phyloP scores from a whole-genome alignment of 2,329 filamentous ascomycete genomes.

The Fusarium sp. region DNA sequence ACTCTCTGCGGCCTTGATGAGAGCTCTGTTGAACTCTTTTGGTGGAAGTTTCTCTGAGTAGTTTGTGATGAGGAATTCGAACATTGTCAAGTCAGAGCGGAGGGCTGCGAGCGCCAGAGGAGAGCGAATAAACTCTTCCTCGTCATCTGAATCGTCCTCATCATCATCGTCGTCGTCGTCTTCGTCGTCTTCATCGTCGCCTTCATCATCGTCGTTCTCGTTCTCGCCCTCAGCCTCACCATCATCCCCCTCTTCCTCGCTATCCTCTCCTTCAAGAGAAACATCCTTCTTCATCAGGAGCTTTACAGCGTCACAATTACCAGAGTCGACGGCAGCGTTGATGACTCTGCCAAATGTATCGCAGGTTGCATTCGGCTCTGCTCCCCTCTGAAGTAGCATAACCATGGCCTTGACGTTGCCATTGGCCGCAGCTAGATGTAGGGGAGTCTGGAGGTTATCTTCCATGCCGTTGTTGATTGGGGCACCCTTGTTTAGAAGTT shows the following conservation, averaged over 20 bases:
- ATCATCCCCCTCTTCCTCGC: slow-evolving; percentile 27
- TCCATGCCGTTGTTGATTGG: slow-evolving; percentile 45
- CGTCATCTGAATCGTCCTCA: background rate
- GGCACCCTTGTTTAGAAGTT: slow-evolving; percentile 21
- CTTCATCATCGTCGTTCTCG: slow-evolving; percentile 18
- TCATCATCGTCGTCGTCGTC: background rate
- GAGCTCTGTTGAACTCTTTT: slow-evolving; percentile 52
- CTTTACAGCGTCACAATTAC: slow-evolving; percentile 53
- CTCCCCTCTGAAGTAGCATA: slow-evolving; percentile 50
- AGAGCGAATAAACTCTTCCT: slow-evolving; percentile 36
- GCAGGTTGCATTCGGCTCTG: slow-evolving; percentile 49
- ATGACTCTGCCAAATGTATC: slow-evolving; percentile 47
- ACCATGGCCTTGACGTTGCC: slow-evolving; percentile 54
- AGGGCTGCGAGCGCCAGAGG: slow-evolving; percentile 52
- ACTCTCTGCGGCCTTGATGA: slow-evolving; percentile 51
- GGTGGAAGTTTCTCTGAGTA: slow-evolving; percentile 52
- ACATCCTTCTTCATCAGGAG: slow-evolving; percentile 53
- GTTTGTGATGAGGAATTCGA: slow-evolving; percentile 53
- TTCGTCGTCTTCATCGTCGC: background rate
- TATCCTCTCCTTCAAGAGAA: slow-evolving; percentile 36
- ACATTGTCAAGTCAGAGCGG: slow-evolving; percentile 52
- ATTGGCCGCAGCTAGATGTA: slow-evolving; percentile 52
- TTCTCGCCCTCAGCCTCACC: background rate
- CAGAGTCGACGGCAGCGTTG: slow-evolving; percentile 54
- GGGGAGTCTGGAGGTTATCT: slow-evolving; percentile 46